Evolutionary conservation across 1,284 basidiomycete genomes (phyloP).

Genomic region (Lignosus rhinocerotis): DNA sequence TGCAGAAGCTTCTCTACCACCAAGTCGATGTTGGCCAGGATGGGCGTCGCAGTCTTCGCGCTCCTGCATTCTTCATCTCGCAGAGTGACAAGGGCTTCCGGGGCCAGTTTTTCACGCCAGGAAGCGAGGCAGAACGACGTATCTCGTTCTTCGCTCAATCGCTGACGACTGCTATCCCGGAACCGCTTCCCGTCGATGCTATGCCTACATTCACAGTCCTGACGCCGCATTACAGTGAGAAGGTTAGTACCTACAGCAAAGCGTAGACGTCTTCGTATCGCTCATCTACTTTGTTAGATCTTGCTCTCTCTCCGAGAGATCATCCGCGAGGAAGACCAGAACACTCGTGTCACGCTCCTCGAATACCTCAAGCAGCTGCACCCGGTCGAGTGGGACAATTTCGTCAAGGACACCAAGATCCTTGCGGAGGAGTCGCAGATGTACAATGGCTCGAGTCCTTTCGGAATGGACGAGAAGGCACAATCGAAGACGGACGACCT

Average conservation of each 20-base stretch:
- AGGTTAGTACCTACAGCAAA: slow-evolving; percentile 47
- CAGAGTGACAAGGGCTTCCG: slow-evolving; percentile 84
- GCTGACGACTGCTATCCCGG: slow-evolving; percentile 86
- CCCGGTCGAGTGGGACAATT: slow-evolving; percentile 99
- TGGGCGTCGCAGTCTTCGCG: slow-evolving; percentile 85
- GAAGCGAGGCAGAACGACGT: slow-evolving; percentile 90
- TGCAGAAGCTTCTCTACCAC: slow-evolving; percentile 92
- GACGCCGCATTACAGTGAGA: slow-evolving; percentile 95
- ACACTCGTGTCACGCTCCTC: slow-evolving; percentile 90
- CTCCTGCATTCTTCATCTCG: slow-evolving; percentile 93
- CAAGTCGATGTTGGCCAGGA: slow-evolving; percentile 85
- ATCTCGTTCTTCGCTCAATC: slow-evolving; percentile 98
- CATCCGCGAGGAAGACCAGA: slow-evolving; percentile 95
- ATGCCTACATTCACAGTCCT: slow-evolving; percentile 98
- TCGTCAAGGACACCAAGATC: slow-evolving; percentile 99
- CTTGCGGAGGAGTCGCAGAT: slow-evolving; percentile 93
- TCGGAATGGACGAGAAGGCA: slow-evolving; percentile 85
- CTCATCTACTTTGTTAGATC: slow-evolving; percentile 49
- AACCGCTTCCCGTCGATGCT: slow-evolving; percentile 88
- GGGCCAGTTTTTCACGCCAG: slow-evolving; percentile 91
- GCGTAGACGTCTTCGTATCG: background rate
- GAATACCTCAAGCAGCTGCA: slow-evolving; percentile 99
- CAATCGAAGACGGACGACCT: slow-evolving; percentile 89
- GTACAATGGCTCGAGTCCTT: slow-evolving; percentile 80
- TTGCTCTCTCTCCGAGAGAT: slow-evolving; percentile 92